Conservation (phyloP, 768 basidiomycete species). For the Leccinum ochraceum region DNA sequence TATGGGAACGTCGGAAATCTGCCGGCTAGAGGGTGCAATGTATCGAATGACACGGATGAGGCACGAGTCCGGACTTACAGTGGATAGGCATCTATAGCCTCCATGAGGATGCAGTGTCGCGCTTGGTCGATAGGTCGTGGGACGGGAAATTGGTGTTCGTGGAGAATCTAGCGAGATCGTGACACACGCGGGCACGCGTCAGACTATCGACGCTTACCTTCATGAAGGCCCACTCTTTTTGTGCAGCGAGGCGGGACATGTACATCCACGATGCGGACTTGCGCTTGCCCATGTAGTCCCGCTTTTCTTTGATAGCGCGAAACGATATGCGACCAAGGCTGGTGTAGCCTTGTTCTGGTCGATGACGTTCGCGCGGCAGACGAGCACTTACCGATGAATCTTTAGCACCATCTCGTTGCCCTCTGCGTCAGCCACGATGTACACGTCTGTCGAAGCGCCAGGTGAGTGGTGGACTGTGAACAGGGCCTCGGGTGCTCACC, state of each 20-base stretch:
- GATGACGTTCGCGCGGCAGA: neutral
- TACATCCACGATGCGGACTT: slow-evolving; percentile 99
- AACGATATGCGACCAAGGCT: slow-evolving; percentile 98
- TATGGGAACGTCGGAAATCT: slow-evolving; percentile 78
- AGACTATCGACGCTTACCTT: slow-evolving; percentile 54
- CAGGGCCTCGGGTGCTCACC: slow-evolving; percentile 46
- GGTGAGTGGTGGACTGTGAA: slow-evolving; percentile 7
- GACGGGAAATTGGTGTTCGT: slow-evolving; percentile 92
- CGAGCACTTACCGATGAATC: slow-evolving; percentile 70
- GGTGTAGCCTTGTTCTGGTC: slow-evolving; percentile 12
- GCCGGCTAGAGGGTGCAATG: slow-evolving; percentile 57
- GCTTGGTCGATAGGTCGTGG: slow-evolving; percentile 94
- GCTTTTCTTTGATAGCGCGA: slow-evolving; percentile 92
- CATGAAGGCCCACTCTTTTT: slow-evolving; percentile 99
- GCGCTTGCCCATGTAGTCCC: slow-evolving; percentile 94
- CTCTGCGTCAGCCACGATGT: slow-evolving; percentile 83
- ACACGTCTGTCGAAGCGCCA: slow-evolving; percentile 56
- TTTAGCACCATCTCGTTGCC: slow-evolving; percentile 90
- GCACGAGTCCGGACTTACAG: slow-evolving; percentile 55
- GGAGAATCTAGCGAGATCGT: slow-evolving; percentile 63
- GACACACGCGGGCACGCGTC: neutral
- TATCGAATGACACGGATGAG: neutral
- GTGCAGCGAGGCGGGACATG: slow-evolving; percentile 93
- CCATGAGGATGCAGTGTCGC: slow-evolving; percentile 95
- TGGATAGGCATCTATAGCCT: slow-evolving; percentile 91